Conservation (phyloP, 805 yeast genomes). For the Ogataea dorogensis region DNA sequence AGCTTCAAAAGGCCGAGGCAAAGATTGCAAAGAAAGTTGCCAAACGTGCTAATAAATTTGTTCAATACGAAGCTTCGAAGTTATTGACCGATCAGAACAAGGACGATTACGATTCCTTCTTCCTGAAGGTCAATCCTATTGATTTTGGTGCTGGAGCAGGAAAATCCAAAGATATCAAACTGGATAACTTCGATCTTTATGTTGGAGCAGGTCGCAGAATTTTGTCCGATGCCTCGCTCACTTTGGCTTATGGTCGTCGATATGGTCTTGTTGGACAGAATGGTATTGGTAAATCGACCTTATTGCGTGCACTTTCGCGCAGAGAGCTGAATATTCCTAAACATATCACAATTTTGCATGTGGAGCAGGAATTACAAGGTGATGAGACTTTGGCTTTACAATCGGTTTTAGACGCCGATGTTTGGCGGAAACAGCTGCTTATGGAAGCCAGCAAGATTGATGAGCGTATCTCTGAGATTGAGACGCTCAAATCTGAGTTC, state of each 20-base stretch:
- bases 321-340: conserved; percentile 94
- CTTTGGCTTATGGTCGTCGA: conserved; percentile 88
- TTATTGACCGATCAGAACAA: conserved; percentile 61
- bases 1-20: conserved; percentile 94
- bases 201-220: conserved; percentile 97
- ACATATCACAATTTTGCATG: conserved; percentile 93
- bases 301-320: conserved; percentile 84
- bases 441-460: conserved; percentile 72
- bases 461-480: conserved; percentile 75
- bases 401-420: conserved; percentile 98
- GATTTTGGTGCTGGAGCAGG: conserved; percentile 91
- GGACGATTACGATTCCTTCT: conserved; percentile 90
- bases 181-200: conserved; percentile 89
- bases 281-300: conserved; percentile 98
- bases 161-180: conserved; percentile 92
- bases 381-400: conserved; percentile 90
- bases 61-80: conserved; percentile 91
- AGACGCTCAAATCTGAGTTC: conserved; percentile 63
- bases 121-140: conserved; percentile 90
- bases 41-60: conserved; percentile 76
- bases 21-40: conserved; percentile 97
- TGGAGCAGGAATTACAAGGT: conserved; percentile 95
- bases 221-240: conserved; percentile 79
- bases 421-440: conserved; percentile 91
- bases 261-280: conserved; percentile 98